These are phyloP conservation scores for Amaranthus cruentus DNA, from an alignment of 148 eudicot species.

Conservation along the genomic window DNA sequence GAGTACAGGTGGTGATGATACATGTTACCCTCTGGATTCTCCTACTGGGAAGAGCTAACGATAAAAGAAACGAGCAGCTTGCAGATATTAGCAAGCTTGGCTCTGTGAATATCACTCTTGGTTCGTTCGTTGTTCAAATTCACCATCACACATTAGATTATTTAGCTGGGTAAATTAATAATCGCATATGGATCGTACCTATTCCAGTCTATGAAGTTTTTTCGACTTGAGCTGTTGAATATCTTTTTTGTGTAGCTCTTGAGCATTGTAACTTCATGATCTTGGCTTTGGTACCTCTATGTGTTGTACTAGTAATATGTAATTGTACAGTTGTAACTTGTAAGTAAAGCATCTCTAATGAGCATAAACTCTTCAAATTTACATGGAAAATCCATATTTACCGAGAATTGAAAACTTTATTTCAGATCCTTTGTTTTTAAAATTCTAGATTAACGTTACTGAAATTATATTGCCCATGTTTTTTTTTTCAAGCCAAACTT, in stretches of 20 bases:
- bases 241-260: conserved; percentile 20
- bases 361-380: conserved; percentile 8
- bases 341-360: conserved; percentile 13
- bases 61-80: background rate
- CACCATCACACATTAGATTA: conserved; percentile 18
- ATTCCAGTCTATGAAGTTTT: conserved; percentile 17
- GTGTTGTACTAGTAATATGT: conserved; percentile 15
- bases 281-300: conserved; percentile 20
- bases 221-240: conserved; percentile 14
- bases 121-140: conserved; percentile 10
- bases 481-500: too few relatives aligned
- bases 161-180: conserved; percentile 26
- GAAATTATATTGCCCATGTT: too few relatives aligned
- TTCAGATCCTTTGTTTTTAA: background rate
- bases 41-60: conserved; percentile 19
- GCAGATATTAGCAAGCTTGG: conserved; percentile 4
- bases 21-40: conserved; percentile 52
- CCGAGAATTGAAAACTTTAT: background rate
- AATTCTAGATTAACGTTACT: too few relatives aligned
- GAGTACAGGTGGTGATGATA: conserved; percentile 82
- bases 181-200: conserved; percentile 6
- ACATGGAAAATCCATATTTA: too few relatives aligned
- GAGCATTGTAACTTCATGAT: conserved; percentile 19
- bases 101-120: conserved; percentile 23
- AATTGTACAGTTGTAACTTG: conserved; percentile 23